These are phyloP conservation scores for Phaeosphaeriaceae sp. DNA, from an alignment of 2,329 filamentous ascomycete genomes.

Conservation along the genomic window DNA sequence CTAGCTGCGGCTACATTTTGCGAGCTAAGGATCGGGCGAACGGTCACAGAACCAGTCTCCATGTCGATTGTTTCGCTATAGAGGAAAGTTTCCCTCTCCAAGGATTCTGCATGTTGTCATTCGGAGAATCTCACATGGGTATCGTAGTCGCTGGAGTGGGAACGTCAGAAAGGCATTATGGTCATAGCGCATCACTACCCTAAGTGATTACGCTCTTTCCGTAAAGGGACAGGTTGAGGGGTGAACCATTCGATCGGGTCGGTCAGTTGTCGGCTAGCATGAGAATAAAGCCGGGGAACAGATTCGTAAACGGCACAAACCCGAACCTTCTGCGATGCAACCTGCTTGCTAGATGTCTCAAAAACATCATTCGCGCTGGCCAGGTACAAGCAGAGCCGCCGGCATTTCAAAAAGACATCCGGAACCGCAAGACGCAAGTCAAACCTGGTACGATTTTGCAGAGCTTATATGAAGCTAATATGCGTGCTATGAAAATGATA, in stretches of 20 bases:
- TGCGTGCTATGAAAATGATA: slow-evolving; percentile 9
- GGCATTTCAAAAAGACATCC: slow-evolving; percentile 22
- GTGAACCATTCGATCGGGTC: neutral
- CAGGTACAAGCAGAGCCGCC: slow-evolving; percentile 21
- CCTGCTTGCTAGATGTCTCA: neutral
- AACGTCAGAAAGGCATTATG: too few species aligned
- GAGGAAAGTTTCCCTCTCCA: too few species aligned
- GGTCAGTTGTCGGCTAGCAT: neutral
- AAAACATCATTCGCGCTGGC: neutral
- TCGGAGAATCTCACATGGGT: neutral
- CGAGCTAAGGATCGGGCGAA: too few species aligned
- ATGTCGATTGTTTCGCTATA: too few species aligned
- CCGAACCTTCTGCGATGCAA: neutral
- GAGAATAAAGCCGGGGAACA: neutral
- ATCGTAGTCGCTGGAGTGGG: too few species aligned
- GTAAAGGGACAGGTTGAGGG: too few species aligned
- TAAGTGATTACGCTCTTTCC: neutral
- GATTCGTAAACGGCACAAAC: neutral
- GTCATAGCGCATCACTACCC: neutral
- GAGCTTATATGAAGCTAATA: slow-evolving; percentile 22
- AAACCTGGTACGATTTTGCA: slow-evolving; percentile 22
- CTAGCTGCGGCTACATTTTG: too few species aligned
- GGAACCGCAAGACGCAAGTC: slow-evolving; percentile 8
- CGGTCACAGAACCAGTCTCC: too few species aligned
- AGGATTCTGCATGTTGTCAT: neutral